Percentiles rank a stretch among this genome's conserved stretches.
phyloP scores from a whole-genome alignment of 2,329 filamentous ascomycete species.

The Beauveria australis region DNA sequence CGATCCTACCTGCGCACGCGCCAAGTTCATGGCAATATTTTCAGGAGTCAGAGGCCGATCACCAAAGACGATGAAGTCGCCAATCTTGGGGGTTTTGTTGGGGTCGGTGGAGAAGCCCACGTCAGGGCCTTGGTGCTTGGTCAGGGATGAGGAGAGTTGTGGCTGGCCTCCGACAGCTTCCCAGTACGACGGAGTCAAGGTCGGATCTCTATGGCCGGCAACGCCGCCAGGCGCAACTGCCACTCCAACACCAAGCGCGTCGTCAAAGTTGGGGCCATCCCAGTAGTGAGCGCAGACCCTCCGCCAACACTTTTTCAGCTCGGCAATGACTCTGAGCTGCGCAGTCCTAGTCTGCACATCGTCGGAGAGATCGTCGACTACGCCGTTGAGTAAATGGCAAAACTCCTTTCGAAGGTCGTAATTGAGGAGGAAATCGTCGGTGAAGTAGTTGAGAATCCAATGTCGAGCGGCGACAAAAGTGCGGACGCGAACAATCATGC shows the following conservation, averaged over 20 bases:
- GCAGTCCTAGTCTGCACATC: conserved; percentile 39
- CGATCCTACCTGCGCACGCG: conserved; percentile 27
- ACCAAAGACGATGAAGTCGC: conserved; percentile 36
- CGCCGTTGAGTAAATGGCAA: conserved; percentile 69
- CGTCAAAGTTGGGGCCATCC: conserved; percentile 64
- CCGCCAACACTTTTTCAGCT: conserved; percentile 96
- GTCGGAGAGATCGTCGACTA: conserved; percentile 46
- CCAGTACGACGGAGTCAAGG: conserved; percentile 47
- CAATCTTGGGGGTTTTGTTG: conserved; percentile 36
- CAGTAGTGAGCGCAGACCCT: conserved; percentile 84
- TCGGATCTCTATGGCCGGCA: conserved; percentile 50
- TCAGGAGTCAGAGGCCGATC: conserved; percentile 42
- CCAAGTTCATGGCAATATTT: conserved; percentile 18
- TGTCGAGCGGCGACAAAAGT: conserved; percentile 93
- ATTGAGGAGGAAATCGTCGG: conserved; percentile 82
- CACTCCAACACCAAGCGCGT: conserved; percentile 51
- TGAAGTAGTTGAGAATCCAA: conserved; percentile 97
- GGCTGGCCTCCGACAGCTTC: conserved; percentile 35
- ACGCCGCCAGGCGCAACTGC: conserved; percentile 72
- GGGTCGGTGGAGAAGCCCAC: conserved; percentile 39
- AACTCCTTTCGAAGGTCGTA: conserved; percentile 67
- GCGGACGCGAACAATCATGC: conserved; percentile 88
- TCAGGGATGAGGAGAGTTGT: conserved; percentile 28
- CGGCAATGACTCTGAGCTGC: conserved; percentile 76
- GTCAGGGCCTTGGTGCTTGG: conserved; percentile 17